Base-by-base conservation (phyloP, 2,329 filamentous ascomycete genomes). In the Penicillium psychrosexuale region DNA sequence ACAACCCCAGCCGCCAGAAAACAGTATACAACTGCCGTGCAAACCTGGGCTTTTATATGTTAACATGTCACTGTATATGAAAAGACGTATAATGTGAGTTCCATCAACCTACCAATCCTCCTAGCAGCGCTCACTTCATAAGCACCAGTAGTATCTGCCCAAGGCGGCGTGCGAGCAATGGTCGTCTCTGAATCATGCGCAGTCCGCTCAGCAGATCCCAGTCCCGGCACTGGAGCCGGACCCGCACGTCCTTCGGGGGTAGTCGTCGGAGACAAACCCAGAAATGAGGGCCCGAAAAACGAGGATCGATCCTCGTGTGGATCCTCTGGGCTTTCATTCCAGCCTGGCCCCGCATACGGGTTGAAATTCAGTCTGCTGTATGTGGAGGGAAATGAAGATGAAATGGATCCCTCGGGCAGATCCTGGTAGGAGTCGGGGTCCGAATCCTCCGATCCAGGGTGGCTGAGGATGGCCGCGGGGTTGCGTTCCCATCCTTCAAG, bases 1-100 rank as follows among this genome's bases (percentile, higher is more conserved):
- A 93, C 86, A 40, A 91, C 78, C 2, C 90, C 91, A 3, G 91
- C 87, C 3, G 89, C 85, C 53, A 95, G 80, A 34, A 92, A 81
- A 71, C 89, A 93, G 69, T 88, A 89, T 11, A 89, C 64, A 1
- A 90, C 84, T 6, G 86, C 87, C 44, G 83, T 77, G 38, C 75
- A 73, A n/a, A 92, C 83, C 74, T 93, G 89, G 15, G 82, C 86
- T 90, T 64, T 34, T 8, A 13, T 17, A 33, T 22, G 33, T 42
- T 34, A 50, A 19, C 30, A 24, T 42, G 9, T 17, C 13, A 11
- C n/a, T 34, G 1, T 22, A 24, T 42, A 45, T 19, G 5, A 19
- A 19, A 13, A 24, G 9, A 19, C 15, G n/a, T 12, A 24, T 8
- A 24, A 45, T 24, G 4, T 3, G n/a, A 39, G 13, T 30, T 47